phyloP scores from a whole-genome alignment of 1,284 basidiomycete genomes.

The Moniliophthora roreri region DNA sequence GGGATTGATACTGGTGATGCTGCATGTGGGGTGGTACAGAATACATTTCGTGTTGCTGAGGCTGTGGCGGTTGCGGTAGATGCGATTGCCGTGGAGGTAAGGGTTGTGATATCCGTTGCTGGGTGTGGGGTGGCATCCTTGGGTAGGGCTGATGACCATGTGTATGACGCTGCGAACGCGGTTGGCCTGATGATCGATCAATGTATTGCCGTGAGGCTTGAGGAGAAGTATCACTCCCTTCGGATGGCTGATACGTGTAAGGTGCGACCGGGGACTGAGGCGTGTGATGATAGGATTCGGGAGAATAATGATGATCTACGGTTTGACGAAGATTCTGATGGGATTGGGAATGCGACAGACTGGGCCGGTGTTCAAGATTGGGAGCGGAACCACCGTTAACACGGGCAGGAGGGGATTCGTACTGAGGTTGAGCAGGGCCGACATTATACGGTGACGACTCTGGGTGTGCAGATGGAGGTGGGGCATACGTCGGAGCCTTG shows the following conservation, averaged over 20 bases:
- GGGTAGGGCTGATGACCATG: conserved; percentile 1
- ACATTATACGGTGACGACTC: conserved; percentile 2
- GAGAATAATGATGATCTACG: conserved; percentile 14
- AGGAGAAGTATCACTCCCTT: neutral
- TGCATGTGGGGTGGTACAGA: conserved; percentile 18
- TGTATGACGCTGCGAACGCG: conserved; percentile 1
- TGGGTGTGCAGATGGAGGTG: conserved; percentile 8
- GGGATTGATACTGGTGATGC: conserved; percentile 6
- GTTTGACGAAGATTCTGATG: conserved; percentile 18
- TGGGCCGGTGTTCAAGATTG: conserved; percentile 5
- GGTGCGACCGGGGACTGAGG: neutral
- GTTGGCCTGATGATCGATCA: neutral
- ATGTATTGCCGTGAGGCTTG: neutral
- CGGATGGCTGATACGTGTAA: neutral
- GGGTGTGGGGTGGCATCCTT: neutral
- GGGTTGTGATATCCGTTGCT: neutral
- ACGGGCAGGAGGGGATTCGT: neutral
- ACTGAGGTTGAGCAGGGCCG: conserved; percentile 6
- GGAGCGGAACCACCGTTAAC: neutral
- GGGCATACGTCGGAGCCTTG: conserved; percentile 2
- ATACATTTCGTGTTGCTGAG: conserved; percentile 21
- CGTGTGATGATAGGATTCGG: conserved; percentile 15
- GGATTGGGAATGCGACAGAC: conserved; percentile 20
- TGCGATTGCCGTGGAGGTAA: neutral
- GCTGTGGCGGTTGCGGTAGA: conserved; percentile 7